Evolutionary conservation across 129 eudicot species (phyloP), one percentile per base, ranked within the genome.

Genomic region (Pseudognaphalium luteoalbum): DNA sequence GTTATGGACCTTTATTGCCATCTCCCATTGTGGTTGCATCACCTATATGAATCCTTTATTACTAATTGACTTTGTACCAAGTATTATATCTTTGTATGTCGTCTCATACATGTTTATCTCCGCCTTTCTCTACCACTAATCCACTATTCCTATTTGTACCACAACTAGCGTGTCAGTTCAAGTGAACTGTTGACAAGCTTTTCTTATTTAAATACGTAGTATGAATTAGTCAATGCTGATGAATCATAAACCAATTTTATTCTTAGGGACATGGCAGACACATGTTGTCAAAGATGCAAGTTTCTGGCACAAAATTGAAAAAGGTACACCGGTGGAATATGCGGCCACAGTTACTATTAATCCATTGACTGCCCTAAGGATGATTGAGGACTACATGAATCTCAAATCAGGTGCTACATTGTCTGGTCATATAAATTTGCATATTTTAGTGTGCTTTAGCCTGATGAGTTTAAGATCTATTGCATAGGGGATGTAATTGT

Each of bases 181-280:
- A n/a, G n/a, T 21, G 21, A 28, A 52, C 29, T 62, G 41, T 66
- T 47, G 37, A 41, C 59, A 66, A n/a, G 33, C 57, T 34, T 70
- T 52, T 39, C 12, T 44, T 44, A 25, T 32, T 62, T 33, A 66
- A 64, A 64, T 65, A n/a, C n/a, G n/a, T n/a, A n/a, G n/a, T n/a
- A 61, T 32, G 74, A 42, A 47, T 21, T 56, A 44, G 34, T 21
- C 56, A 10, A 29, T 12, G 19, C 57, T 69, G 73, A 69, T 3
- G 8, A 63, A 41, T 29, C 14, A 7, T 6, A 7, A 7, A 25
- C 28, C 39, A 25, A 37, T 54, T 81, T 59, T 20, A 2, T 64
- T 78, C 50, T 76, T 75, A 91, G 97, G 97, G 57, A 86, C 89
- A 68, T 89, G 98, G 98, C 96, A 89, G 86, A 87, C 98, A 14